Conservation (phyloP, 139 green algal genomes). For the Micractinium sp. region DNA sequence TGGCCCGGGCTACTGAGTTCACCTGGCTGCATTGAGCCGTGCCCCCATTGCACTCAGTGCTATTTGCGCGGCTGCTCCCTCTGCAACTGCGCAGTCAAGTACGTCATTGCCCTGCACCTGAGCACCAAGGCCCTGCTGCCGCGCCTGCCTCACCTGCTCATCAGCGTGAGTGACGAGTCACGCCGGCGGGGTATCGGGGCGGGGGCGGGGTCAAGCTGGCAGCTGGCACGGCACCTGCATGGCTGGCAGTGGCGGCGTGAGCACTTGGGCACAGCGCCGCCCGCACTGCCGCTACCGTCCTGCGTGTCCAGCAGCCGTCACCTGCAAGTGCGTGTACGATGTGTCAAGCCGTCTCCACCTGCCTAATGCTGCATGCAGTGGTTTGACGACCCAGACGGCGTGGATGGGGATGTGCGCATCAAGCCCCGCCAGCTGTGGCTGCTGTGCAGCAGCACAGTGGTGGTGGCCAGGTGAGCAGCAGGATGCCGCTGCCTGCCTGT, state of each 20-base stretch:
- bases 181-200: background rate
- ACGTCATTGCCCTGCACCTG: slow-evolving; percentile 8
- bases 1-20: too few species aligned
- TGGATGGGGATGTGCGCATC: slow-evolving; percentile 8
- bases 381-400: slow-evolving; percentile 29
- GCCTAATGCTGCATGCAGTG: background rate
- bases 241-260: background rate
- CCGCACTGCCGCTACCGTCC: too few species aligned
- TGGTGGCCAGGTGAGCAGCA: background rate
- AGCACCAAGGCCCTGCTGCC: slow-evolving; percentile 18
- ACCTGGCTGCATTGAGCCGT: background rate
- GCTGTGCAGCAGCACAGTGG: slow-evolving; percentile 7
- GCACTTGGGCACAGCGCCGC: too few species aligned
- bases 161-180: background rate
- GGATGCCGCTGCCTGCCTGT: background rate
- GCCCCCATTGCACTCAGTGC: too few species aligned
- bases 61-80: too few species aligned
- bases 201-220: too few species aligned
- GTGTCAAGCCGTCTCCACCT: too few species aligned
- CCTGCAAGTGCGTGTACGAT: too few species aligned
- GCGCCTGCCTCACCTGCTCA: slow-evolving; percentile 26
- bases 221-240: background rate
- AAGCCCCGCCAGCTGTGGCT: slow-evolving; percentile 18
- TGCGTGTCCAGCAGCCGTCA: too few species aligned
- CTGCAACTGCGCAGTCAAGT: background rate